These are phyloP conservation scores for Climacium dendroides DNA, from an alignment of 225 moss, liverwort and hornwort species.

Conservation along the genomic window DNA sequence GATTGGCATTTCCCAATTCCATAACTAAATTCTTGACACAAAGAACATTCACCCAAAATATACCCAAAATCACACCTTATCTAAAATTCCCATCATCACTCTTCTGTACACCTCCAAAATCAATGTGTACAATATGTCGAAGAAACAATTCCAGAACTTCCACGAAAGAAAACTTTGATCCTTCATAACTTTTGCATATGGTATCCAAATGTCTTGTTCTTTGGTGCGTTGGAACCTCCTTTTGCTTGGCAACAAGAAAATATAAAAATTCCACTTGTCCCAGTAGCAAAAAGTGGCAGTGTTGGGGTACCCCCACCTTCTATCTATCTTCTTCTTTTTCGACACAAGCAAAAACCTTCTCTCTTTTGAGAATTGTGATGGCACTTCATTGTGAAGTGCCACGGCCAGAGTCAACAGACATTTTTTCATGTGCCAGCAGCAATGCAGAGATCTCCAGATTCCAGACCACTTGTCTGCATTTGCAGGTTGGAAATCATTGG, in stretches of 20 bases:
- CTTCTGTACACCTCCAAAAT: too few species aligned
- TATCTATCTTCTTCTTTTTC: too few species aligned
- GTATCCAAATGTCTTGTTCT: background rate
- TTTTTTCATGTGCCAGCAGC: background rate
- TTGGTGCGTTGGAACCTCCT: background rate
- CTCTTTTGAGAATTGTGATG: background rate
- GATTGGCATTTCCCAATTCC: too few species aligned
- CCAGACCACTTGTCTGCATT: background rate
- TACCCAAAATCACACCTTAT: rapidly evolving
- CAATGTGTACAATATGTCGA: background rate
- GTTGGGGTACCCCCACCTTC: rapidly evolving
- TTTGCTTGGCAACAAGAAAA: background rate
- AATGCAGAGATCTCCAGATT: background rate
- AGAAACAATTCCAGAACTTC: background rate
- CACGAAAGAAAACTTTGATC: too few species aligned
- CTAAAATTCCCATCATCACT: background rate
- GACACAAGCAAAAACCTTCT: too few species aligned
- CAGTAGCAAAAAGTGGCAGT: too few species aligned
- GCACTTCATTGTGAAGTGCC: background rate
- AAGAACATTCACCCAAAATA: background rate
- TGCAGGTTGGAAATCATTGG: background rate
- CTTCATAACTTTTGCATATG: background rate
- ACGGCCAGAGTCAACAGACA: background rate
- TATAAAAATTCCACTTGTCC: background rate
- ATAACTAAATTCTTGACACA: too few species aligned